These are phyloP conservation scores for Scenedesmus sp. DNA, from an alignment of 163 green algal species.

Conservation along the genomic window DNA sequence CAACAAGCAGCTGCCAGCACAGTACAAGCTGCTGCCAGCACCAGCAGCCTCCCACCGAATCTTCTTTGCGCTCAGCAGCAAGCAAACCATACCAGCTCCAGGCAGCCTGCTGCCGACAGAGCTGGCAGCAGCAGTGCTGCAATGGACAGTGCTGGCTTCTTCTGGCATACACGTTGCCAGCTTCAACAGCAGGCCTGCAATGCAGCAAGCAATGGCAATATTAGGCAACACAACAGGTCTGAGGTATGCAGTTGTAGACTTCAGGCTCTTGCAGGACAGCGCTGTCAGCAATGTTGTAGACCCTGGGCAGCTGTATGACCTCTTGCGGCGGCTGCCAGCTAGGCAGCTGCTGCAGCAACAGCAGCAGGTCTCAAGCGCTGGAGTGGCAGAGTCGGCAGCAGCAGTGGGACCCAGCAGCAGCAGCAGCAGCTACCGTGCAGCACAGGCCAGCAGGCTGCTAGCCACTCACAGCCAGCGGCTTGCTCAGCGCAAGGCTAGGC, in stretches of 20 bases:
- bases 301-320: conserved; percentile 32
- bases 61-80: conserved; percentile 7
- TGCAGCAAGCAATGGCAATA: conserved; percentile 18
- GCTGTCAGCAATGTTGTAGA: background rate
- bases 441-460: background rate
- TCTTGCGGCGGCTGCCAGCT: background rate
- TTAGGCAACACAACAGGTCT: background rate
- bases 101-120: background rate
- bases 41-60: background rate
- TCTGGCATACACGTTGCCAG: conserved; percentile 31
- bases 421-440: background rate
- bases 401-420: background rate
- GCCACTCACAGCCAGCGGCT: conserved; percentile 11
- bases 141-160: conserved; percentile 7
- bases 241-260: conserved; percentile 4
- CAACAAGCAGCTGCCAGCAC: background rate
- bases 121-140: background rate
- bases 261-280: conserved; percentile 16
- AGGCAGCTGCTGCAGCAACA: conserved; percentile 24
- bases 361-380: background rate
- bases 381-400: background rate
- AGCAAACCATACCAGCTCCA: background rate
- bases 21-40: conserved; percentile 19
- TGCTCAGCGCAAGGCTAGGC: conserved; percentile 20
- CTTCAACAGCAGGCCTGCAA: background rate